Percentiles rank a stretch among this genome's conserved stretches.
phyloP scores from a whole-genome alignment of 768 basidiomycete species.

The Multifurca ochricompacta region DNA sequence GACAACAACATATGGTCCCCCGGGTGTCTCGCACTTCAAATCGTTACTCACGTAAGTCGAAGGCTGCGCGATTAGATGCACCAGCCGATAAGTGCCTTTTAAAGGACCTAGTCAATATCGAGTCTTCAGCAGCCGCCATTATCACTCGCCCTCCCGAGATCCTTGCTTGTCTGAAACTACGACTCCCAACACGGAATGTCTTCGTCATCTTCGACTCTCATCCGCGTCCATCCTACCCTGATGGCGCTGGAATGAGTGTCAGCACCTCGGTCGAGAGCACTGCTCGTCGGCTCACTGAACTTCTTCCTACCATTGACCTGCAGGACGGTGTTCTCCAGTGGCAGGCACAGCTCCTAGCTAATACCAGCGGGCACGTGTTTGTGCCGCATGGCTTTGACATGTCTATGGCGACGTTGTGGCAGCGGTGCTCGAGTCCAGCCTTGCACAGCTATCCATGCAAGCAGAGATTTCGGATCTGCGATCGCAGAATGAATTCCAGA shows the following conservation, averaged over 20 bases:
- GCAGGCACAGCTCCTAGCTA: slow-evolving; percentile 55
- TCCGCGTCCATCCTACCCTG: slow-evolving; percentile 45
- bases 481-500: slow-evolving; percentile 14
- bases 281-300: slow-evolving; percentile 37
- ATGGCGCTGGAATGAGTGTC: slow-evolving; percentile 53
- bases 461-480: slow-evolving; percentile 29
- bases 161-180: slow-evolving; percentile 41
- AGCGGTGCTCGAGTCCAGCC: slow-evolving; percentile 43
- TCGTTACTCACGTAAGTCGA: slow-evolving; percentile 26
- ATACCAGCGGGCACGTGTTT: slow-evolving; percentile 54
- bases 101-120: slow-evolving; percentile 24
- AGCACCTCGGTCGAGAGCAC: slow-evolving; percentile 38
- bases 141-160: slow-evolving; percentile 72
- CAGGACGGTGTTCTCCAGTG: slow-evolving; percentile 42
- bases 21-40: slow-evolving; percentile 34
- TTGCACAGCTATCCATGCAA: slow-evolving; percentile 38
- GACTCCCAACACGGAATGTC: slow-evolving; percentile 24
- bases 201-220: slow-evolving; percentile 66
- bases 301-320: slow-evolving; percentile 45
- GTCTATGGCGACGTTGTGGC: slow-evolving; percentile 25
- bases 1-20: slow-evolving; percentile 32
- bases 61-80: neutral
- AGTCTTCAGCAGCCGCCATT: slow-evolving; percentile 35
- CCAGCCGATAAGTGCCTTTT: neutral
- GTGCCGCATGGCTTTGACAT: slow-evolving; percentile 27